Evolutionary conservation across 352 stramenopile species (phyloP), one percentile per base, ranked within the genome.

Genomic region (Phytophthora citrophthora): DNA sequence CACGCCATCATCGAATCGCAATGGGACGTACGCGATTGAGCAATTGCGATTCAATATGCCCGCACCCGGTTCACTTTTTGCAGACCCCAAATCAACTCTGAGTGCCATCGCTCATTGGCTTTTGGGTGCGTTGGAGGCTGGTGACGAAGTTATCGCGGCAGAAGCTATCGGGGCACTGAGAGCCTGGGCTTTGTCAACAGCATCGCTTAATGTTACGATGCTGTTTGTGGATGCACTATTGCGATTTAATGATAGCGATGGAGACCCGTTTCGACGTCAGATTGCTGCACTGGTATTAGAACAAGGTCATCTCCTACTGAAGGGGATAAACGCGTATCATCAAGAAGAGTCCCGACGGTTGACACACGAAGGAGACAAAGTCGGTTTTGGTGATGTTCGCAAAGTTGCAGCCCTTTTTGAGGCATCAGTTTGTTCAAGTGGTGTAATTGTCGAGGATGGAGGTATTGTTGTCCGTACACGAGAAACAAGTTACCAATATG

Each of bases 401-500:
- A 90, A 86, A 53, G 76, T 94, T 40, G 74, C 74, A 16, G 88
- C 81, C 8, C 38, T 91, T n/a, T 96, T 96, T 55, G 88, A 96
- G 41, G 69, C 82, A 5, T 89, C 88, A 0, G 68, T 88, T 4
- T 94, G 88, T 43, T 96, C 88, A 1, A 66, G 70, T n/a, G 88
- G 88, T 16, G 84, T 94, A 11, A 74, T 85, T 15, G 74, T 95
- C 13, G 88, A 96, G 69, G 85, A 95, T 46, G 85, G 79, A 16
- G 87, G 86, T 3, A 57, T 81, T 10, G 79, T 84, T 27, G 88
- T 96, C 2, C 76, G 88, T 13, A 96, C 88, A 4, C 74, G 88
- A 34, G 88, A 96, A 64, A 95, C 86, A 16, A 96, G 88, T 64
- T 95, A 95, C 31, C 88, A 96, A 54, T 94, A 96, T 64, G 88